Evolutionary conservation across 768 basidiomycete species (phyloP).

Genomic region (Lentinula sp.): DNA sequence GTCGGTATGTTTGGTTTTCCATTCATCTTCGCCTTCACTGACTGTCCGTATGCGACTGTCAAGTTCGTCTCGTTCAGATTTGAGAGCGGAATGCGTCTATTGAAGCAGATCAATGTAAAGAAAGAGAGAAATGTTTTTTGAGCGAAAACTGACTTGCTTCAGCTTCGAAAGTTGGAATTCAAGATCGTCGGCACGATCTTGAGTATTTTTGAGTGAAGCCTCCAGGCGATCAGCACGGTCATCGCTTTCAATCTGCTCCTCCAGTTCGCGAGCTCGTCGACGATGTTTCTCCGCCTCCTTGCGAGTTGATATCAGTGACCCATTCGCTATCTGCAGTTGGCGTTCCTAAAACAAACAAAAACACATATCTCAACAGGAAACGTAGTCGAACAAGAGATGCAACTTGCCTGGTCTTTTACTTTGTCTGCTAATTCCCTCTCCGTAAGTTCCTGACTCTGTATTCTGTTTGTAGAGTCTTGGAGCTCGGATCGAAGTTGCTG

Average conservation of each 20-base stretch:
- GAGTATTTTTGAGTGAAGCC: conserved; percentile 66
- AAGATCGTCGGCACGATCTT: conserved; percentile 77
- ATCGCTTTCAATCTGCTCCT: conserved; percentile 80
- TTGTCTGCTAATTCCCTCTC: conserved; percentile 52
- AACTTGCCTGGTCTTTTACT: conserved; percentile 45
- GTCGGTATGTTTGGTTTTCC: conserved; percentile 39
- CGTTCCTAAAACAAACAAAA: conserved; percentile 55
- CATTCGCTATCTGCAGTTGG: conserved; percentile 61
- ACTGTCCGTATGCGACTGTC: conserved; percentile 38
- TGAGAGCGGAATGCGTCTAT: conserved; percentile 53
- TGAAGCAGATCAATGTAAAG: background rate
- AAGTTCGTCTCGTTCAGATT: conserved; percentile 54
- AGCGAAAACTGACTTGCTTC: conserved; percentile 51
- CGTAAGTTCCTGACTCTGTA: conserved; percentile 36
- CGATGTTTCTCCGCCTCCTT: conserved; percentile 48
- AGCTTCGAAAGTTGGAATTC: conserved; percentile 77
- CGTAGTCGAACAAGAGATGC: background rate
- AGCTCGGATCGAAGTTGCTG: conserved; percentile 35
- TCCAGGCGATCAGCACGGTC: conserved; percentile 76
- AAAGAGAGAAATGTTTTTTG: background rate
- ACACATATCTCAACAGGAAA: conserved; percentile 11
- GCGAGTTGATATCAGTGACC: conserved; percentile 44
- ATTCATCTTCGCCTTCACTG: conserved; percentile 38
- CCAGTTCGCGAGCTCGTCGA: conserved; percentile 60
- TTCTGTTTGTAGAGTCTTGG: conserved; percentile 26